Conservation (phyloP, 306 rosid species). For the Arachis hypogaea region DNA sequence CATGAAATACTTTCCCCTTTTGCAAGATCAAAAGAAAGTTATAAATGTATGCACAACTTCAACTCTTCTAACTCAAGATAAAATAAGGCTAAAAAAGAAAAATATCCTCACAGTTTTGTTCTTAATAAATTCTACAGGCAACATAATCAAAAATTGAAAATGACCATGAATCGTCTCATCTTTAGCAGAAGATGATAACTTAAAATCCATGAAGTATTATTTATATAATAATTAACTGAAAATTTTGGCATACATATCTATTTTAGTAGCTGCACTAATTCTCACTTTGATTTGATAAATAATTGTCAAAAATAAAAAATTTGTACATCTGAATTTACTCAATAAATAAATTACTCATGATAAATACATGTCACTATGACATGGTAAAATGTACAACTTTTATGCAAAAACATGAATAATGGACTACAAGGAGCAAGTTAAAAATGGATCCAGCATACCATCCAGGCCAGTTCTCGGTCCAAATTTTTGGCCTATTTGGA, state of each 20-base stretch:
- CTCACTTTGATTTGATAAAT: slow-evolving; percentile 9
- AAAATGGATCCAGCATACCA: slow-evolving; percentile 58
- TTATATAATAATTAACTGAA: slow-evolving; percentile 7
- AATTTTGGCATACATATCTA: no score
- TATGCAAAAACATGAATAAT: slow-evolving; percentile 25
- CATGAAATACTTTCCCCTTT: slow-evolving; percentile 27
- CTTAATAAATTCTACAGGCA: slow-evolving; percentile 16
- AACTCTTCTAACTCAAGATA: slow-evolving; percentile 8
- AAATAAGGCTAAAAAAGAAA: slow-evolving; percentile 27
- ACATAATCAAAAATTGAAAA: slow-evolving; percentile 7
- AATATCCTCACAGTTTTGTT: not conserved
- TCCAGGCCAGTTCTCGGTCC: slow-evolving; percentile 99
- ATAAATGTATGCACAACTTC: not conserved
- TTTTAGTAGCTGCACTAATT: no score
- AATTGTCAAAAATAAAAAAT: slow-evolving; percentile 4
- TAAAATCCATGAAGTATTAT: slow-evolving; percentile 4
- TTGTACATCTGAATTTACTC: not conserved
- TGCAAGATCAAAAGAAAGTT: slow-evolving; percentile 8
- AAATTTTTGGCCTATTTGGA: slow-evolving; percentile 85
- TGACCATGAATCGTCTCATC: slow-evolving; percentile 5
- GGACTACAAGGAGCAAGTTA: slow-evolving; percentile 26
- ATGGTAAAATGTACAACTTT: slow-evolving; percentile 7
- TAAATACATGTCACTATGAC: not conserved
- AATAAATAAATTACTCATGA: not conserved
- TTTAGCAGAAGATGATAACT: slow-evolving; percentile 18